phyloP scores from a whole-genome alignment of 208 protist species.

The Crithidia sp. region DNA sequence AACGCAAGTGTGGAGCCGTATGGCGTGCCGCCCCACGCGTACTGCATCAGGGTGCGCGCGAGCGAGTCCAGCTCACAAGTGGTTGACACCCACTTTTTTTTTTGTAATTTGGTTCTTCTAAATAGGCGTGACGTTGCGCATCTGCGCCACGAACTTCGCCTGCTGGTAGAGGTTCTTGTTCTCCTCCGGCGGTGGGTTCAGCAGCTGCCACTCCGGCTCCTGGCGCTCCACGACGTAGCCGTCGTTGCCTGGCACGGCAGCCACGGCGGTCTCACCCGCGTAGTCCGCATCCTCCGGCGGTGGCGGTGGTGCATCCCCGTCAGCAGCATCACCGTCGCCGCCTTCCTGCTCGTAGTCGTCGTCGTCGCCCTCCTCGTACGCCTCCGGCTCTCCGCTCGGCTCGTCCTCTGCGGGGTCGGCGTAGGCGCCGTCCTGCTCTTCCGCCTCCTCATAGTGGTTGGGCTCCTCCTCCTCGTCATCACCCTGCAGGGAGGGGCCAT shows the following conservation, averaged over 20 bases:
- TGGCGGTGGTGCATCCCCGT: neutral
- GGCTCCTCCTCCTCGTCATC: neutral
- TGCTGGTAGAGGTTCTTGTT: slow-evolving; percentile 34
- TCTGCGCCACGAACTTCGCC: slow-evolving; percentile 42
- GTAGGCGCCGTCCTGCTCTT: neutral
- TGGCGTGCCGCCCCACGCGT: too few relatives aligned
- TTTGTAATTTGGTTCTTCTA: slow-evolving; percentile 1
- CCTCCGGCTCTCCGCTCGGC: neutral
- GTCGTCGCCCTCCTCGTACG: neutral
- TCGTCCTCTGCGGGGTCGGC: neutral
- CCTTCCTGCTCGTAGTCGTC: neutral
- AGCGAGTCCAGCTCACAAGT: too few relatives aligned
- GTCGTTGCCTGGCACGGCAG: slow-evolving; percentile 5
- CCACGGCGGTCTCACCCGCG: slow-evolving; percentile 1
- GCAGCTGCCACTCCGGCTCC: slow-evolving; percentile 37
- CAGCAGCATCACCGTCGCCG: neutral
- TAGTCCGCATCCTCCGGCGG: neutral
- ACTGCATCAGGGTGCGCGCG: too few relatives aligned
- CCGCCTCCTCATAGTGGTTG: neutral
- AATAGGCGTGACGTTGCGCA: slow-evolving; percentile 31
- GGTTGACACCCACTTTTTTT: slow-evolving; percentile 1
- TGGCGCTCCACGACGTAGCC: slow-evolving; percentile 18
- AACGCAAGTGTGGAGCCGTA: too few relatives aligned
- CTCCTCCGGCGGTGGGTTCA: slow-evolving; percentile 20
- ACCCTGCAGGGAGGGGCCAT: slow-evolving; percentile 3